A percentile compares a stretch with the other conserved stretches of the same genome.
Conservation (phyloP, 31 red algal species). For the Asparagopsis taxiformis region DNA sequence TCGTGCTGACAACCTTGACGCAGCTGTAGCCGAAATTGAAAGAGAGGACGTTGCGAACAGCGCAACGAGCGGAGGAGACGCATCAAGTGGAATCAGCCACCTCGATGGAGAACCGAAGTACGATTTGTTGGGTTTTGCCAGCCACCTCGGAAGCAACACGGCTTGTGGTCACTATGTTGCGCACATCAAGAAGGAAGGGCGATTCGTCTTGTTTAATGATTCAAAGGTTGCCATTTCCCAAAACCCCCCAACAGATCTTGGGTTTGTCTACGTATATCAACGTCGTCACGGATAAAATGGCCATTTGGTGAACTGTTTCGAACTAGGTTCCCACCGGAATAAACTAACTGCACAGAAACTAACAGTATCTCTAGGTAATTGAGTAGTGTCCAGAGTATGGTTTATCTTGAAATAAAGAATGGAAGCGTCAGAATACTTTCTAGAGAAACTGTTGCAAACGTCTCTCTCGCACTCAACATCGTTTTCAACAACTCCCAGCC, state of each 20-base stretch:
- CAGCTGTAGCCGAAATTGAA: slow-evolving; percentile 4
- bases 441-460: slow-evolving; percentile 24
- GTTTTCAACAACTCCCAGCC: slow-evolving; percentile 61
- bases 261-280: slow-evolving; percentile 80
- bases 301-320: no score
- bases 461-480: slow-evolving; percentile 37
- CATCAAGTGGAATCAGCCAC: not conserved
- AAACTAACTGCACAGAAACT: no score
- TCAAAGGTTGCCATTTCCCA: slow-evolving; percentile 81
- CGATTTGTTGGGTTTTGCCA: slow-evolving; percentile 78
- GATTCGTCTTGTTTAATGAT: slow-evolving; percentile 92
- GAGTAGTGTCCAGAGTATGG: not conserved
- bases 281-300: no score
- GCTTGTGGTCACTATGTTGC: slow-evolving; percentile 94
- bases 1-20: slow-evolving; percentile 42
- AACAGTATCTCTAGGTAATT: slow-evolving; percentile 1
- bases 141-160: slow-evolving; percentile 86
- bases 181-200: slow-evolving; percentile 62
- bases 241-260: slow-evolving; percentile 68
- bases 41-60: slow-evolving; percentile 8
- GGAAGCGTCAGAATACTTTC: slow-evolving; percentile 6
- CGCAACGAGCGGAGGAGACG: slow-evolving; percentile 4
- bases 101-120: slow-evolving; percentile 77
- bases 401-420: slow-evolving; percentile 8
- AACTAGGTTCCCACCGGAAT: no score